Conservation (phyloP, 2,329 filamentous ascomycete genomes). For the Microascus cirrosus region DNA sequence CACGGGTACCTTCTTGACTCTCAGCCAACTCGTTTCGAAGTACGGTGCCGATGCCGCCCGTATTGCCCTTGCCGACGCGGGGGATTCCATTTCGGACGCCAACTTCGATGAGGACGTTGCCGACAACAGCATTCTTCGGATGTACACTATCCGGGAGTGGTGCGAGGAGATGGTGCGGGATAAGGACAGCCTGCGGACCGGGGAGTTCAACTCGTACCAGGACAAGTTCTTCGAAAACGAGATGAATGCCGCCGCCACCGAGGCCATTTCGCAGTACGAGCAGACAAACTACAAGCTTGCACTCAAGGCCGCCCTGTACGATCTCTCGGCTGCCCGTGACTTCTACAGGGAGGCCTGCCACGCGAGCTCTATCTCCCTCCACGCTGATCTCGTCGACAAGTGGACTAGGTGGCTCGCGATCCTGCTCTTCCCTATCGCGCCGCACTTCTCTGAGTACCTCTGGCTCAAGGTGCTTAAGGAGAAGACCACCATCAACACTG, state of each 20-base stretch:
- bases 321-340: conserved; percentile 79
- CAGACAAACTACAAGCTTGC: conserved; percentile 55
- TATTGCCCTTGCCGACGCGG: conserved; percentile 86
- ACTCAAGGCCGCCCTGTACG: conserved; percentile 71
- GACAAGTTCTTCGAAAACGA: conserved; percentile 91
- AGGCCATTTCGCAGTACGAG: conserved; percentile 69
- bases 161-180: conserved; percentile 75
- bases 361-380: conserved; percentile 73
- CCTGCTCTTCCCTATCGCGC: conserved; percentile 71
- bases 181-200: conserved; percentile 58
- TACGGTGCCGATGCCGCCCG: conserved; percentile 90
- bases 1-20: conserved; percentile 92
- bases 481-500: conserved; percentile 65
- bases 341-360: conserved; percentile 78
- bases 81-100: conserved; percentile 87
- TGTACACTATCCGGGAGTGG: conserved; percentile 79
- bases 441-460: conserved; percentile 90
- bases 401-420: conserved; percentile 84
- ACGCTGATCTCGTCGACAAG: conserved; percentile 64
- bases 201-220: conserved; percentile 65
- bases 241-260: conserved; percentile 70
- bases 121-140: conserved; percentile 78
- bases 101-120: conserved; percentile 96
- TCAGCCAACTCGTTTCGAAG: conserved; percentile 76
- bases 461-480: conserved; percentile 86